These are phyloP conservation scores for Penicillium sp. DNA, from an alignment of 2,329 filamentous ascomycete species.

Conservation along the genomic window DNA sequence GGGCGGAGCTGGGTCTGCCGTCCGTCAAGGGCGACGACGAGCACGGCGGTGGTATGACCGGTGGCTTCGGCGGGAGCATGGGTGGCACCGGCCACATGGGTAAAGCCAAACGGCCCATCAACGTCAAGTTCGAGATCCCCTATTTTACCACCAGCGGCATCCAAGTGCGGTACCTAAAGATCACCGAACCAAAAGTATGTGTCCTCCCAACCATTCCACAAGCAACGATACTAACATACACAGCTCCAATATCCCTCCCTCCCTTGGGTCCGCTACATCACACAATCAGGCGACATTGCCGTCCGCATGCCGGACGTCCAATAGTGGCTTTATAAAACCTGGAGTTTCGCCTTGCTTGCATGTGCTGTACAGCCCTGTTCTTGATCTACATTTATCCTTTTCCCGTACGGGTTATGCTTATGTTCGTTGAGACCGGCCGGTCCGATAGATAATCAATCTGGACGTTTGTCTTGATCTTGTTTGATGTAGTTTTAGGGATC, in stretches of 20 bases:
- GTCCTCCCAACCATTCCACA: conserved; percentile 2
- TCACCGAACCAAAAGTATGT: conserved; percentile 95
- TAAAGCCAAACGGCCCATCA: conserved; percentile 93
- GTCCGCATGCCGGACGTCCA: conserved; percentile 88
- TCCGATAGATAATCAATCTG: conserved; percentile 27
- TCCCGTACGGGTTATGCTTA: too few species aligned
- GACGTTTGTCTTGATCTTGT: conserved; percentile 5
- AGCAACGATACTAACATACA: background rate
- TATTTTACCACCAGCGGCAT: conserved; percentile 99
- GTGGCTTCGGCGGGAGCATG: conserved; percentile 95
- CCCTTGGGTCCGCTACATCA: conserved; percentile 98
- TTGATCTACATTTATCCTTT: conserved; percentile 4
- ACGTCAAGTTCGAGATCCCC: conserved; percentile 99
- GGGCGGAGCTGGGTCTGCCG: conserved; percentile 87
- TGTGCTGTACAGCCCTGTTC: conserved; percentile 18
- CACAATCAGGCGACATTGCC: conserved; percentile 93
- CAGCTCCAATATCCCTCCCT: conserved; percentile 98
- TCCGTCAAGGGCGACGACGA: conserved; percentile 94
- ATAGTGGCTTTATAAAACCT: conserved; percentile 40
- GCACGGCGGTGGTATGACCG: conserved; percentile 93
- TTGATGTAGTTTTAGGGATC: conserved; percentile 4
- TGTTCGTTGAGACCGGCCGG: conserved; percentile 24
- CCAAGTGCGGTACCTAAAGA: conserved; percentile 96
- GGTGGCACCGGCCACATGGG: conserved; percentile 70
- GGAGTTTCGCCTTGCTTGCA: background rate